phyloP scores from a whole-genome alignment of 164 flowering plant species.

The Akebia trifoliata region DNA sequence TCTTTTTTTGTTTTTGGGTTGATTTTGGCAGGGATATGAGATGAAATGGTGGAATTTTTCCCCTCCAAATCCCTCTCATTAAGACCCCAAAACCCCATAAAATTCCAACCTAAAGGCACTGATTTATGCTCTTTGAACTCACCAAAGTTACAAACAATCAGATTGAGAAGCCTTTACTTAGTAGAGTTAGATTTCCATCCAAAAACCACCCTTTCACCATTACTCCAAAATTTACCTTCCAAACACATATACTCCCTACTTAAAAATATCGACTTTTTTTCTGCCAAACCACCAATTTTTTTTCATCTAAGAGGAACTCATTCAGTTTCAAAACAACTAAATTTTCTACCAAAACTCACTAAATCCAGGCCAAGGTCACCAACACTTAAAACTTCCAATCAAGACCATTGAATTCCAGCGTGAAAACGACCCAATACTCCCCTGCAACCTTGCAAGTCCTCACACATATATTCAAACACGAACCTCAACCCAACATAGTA shows the following conservation, averaged over 20 bases:
- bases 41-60: slow-evolving; percentile 24
- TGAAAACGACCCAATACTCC: slow-evolving; percentile 4
- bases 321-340: neutral
- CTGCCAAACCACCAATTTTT: neutral
- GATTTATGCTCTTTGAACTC: neutral
- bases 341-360: slow-evolving; percentile 1
- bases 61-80: slow-evolving; percentile 2
- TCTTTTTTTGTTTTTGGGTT: neutral
- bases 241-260: neutral
- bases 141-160: neutral
- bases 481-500: slow-evolving; percentile 17
- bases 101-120: neutral
- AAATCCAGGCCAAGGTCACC: neutral
- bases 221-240: neutral
- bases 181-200: neutral
- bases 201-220: neutral
- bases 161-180: neutral
- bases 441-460: slow-evolving; percentile 23
- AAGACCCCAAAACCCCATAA: neutral
- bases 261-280: neutral
- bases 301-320: neutral
- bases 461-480: slow-evolving; percentile 15
- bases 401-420: neutral
- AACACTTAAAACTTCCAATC: neutral
- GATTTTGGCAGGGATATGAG: neutral